These are phyloP conservation scores for Chionographis japonica DNA, from an alignment of 106 monocot species.

Conservation along the genomic window DNA sequence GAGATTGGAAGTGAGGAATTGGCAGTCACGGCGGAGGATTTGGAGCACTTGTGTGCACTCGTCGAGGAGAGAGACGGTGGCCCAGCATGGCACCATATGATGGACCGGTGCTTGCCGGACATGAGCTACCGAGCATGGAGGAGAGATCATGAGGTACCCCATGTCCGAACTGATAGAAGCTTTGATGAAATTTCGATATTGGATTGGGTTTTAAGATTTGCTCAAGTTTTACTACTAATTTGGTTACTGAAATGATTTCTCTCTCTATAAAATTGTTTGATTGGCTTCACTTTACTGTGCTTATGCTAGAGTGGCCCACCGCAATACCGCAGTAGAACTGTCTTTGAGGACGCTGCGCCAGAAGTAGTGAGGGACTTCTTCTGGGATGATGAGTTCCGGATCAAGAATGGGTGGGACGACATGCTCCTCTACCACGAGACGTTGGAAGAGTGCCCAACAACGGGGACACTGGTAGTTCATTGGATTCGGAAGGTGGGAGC, in stretches of 20 bases:
- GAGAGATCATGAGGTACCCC: slow-evolving; percentile 68
- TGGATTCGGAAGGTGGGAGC: slow-evolving; percentile 77
- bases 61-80: slow-evolving; percentile 71
- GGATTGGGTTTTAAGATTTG: not conserved
- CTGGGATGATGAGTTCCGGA: slow-evolving; percentile 79
- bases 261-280: no score
- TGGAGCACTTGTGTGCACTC: slow-evolving; percentile 54
- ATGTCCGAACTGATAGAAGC: not conserved
- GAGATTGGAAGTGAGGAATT: slow-evolving; percentile 22
- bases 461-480: slow-evolving; percentile 73
- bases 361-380: slow-evolving; percentile 85
- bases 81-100: slow-evolving; percentile 72
- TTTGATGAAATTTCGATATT: not conserved
- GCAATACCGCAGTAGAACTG: slow-evolving; percentile 74
- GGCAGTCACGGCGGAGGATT: slow-evolving; percentile 67
- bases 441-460: slow-evolving; percentile 55
- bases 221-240: not conserved
- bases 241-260: not conserved
- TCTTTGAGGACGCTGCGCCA: slow-evolving; percentile 70
- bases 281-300: not conserved
- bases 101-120: slow-evolving; percentile 55
- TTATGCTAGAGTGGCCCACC: slow-evolving; percentile 54
- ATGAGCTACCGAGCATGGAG: slow-evolving; percentile 79
- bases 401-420: slow-evolving; percentile 81
- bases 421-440: slow-evolving; percentile 74